Base-by-base conservation (phyloP, 2,329 filamentous ascomycete genomes). In the Penicillium freii region DNA sequence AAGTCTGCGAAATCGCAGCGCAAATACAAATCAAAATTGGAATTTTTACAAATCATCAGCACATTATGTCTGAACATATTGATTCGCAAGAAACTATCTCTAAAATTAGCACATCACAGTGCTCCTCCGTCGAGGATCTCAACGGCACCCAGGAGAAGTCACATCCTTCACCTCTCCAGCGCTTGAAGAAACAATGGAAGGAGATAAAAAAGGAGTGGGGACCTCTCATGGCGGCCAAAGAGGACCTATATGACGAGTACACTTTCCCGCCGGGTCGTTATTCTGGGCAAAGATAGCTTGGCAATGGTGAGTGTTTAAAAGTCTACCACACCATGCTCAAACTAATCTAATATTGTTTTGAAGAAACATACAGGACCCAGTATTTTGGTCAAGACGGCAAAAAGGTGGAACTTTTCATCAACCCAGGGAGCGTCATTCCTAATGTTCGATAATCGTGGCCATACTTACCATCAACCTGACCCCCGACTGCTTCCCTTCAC, bases 161-260 rank as follows among this genome's bases (percentile, higher is more conserved):
- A 38, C 36, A 50, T 21, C n/a, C 33, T 19, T 25, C 56, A 39
- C 51, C 36, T 29, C 31, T 58, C 6, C 29, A 44, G 27, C 56
- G 56, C 21, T 19, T 58, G 21, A 62, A 61, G 40, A 55, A 61
- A 33, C 54, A 47, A n/a, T 47, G 58, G 40, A 36, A 46, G 9
- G 29, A 33, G 1, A 36, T 61, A 6, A 54, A 59, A 38, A 57
- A 61, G 36, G 56, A 59, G 25, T 64, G 62, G 62, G 60, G 58
- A 8, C 62, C 62, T 15, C 54, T 62, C 17, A 62, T 66, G 60
- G 56, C 58, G 10, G 65, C 65, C 15, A 66, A 62, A 40, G 56
- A 61, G 19, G 38, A 51, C 23, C 43, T 60, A n/a, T 42, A 66
- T n/a, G 63, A 64, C 25, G 60, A 65, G 17, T 66, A 67, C 46